Conservation (phyloP, 441 rosid species). For the Eutrema salsugineum region DNA sequence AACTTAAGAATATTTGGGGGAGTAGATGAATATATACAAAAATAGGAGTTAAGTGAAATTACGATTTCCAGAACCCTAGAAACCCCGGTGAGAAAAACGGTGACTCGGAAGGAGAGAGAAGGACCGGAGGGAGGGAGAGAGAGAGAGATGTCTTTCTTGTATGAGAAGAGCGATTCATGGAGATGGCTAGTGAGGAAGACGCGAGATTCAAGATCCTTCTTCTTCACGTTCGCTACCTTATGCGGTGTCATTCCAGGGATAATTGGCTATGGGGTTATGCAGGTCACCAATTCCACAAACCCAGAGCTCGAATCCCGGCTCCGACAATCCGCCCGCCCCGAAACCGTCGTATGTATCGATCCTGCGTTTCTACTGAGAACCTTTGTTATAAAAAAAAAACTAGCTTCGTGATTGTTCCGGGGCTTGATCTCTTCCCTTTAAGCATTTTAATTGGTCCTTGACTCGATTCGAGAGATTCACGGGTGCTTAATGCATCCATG, state of each 20-base stretch:
- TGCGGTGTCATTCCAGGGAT: conserved; percentile 90
- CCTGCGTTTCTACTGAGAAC: neutral
- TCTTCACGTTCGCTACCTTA: conserved; percentile 75
- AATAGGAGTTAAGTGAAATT: neutral
- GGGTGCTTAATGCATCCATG: neutral
- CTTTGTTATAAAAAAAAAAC: neutral
- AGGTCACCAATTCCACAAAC: conserved; percentile 63
- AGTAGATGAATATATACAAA: neutral
- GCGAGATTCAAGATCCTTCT: conserved; percentile 80
- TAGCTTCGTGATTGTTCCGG: neutral
- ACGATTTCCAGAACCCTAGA: conserved; percentile 27
- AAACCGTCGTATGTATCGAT: conserved; percentile 46
- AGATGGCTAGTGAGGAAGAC: conserved; percentile 81
- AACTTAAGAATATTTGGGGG: neutral
- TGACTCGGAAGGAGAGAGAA: neutral
- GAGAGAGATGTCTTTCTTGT: conserved; percentile 63
- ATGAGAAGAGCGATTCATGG: conserved; percentile 87
- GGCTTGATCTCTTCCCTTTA: neutral
- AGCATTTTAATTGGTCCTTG: neutral
- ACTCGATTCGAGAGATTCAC: neutral
- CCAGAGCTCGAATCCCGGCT: conserved; percentile 81
- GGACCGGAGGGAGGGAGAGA: neutral
- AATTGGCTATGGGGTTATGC: conserved; percentile 87
- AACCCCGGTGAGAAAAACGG: conserved; percentile 22
- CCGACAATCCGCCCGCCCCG: conserved; percentile 74